Evolutionary conservation across 768 basidiomycete genomes (phyloP).

Genomic region (Stropharia rugosoannulata): DNA sequence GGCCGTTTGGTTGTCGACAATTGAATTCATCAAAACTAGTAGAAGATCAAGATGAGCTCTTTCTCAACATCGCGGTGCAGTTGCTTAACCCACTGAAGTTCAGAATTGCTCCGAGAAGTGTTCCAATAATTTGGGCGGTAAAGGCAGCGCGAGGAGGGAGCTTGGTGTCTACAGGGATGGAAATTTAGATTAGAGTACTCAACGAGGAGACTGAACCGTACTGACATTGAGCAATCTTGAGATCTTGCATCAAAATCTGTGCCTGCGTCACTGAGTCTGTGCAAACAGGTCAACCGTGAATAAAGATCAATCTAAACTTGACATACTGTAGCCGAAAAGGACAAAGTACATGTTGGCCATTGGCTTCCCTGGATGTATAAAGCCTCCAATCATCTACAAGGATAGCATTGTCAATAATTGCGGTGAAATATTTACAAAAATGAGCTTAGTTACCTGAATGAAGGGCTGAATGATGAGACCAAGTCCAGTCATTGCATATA

Average conservation of each 20-base stretch:
- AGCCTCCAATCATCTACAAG: constrained; percentile 59
- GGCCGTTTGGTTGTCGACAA: constrained; percentile 48
- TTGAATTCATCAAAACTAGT: constrained; percentile 56
- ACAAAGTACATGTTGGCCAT: constrained; percentile 70
- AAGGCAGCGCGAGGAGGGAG: constrained; percentile 49
- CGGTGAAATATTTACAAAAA: neutral
- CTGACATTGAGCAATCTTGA: constrained; percentile 46
- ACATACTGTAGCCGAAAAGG: constrained; percentile 46
- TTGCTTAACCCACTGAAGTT: constrained; percentile 36
- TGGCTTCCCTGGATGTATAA: constrained; percentile 58
- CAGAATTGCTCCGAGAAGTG: constrained; percentile 44
- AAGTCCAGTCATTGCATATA: constrained; percentile 47
- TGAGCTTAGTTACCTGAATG: constrained; percentile 37
- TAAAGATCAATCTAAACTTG: neutral
- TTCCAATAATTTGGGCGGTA: constrained; percentile 48
- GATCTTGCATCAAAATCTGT: constrained; percentile 41
- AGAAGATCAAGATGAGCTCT: neutral
- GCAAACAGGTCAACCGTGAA: neutral
- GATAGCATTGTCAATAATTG: constrained; percentile 25
- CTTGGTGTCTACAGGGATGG: constrained; percentile 35
- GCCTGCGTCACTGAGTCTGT: constrained; percentile 46
- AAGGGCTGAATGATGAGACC: constrained; percentile 47
- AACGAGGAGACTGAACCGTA: neutral
- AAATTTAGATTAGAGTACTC: neutral
- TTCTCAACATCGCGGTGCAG: neutral